Conservation (phyloP, 108 stramenopile species). For the Schizochytrium sp. region DNA sequence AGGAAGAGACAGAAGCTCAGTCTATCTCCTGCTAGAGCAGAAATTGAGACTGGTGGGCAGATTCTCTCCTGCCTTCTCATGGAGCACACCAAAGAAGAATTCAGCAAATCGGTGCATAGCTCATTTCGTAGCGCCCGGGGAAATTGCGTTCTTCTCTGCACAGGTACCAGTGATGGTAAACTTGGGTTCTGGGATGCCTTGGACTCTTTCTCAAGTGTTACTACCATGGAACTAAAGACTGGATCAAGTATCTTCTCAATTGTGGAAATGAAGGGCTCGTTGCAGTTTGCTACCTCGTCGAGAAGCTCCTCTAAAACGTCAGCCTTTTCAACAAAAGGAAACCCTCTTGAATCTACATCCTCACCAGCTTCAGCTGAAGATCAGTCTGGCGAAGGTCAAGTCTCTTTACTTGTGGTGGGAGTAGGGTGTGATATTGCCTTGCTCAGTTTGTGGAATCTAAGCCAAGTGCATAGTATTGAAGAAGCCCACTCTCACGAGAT, state of each 20-base stretch:
- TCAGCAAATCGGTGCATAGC: background rate
- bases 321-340: too few relatives aligned
- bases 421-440: background rate
- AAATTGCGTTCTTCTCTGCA: background rate
- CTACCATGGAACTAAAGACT: slow-evolving; percentile 5
- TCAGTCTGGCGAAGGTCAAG: background rate
- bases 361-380: background rate
- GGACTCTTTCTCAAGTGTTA: slow-evolving; percentile 5
- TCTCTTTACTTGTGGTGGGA: slow-evolving; percentile 30
- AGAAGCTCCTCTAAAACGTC: too few relatives aligned
- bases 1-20: slow-evolving; percentile 5
- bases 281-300: background rate
- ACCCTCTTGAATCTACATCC: too few relatives aligned
- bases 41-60: background rate
- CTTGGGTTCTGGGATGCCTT: slow-evolving; percentile 5
- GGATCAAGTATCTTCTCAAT: background rate
- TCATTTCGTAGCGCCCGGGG: background rate
- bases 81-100: background rate
- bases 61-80: slow-evolving; percentile 24
- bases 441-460: background rate
- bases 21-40: background rate
- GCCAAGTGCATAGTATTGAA: background rate
- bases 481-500: slow-evolving; percentile 37
- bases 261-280: background rate
- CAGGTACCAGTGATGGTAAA: background rate